Conservation (phyloP, 371 early-diverging fungal genomes). For the Rhizomucor miehei region DNA sequence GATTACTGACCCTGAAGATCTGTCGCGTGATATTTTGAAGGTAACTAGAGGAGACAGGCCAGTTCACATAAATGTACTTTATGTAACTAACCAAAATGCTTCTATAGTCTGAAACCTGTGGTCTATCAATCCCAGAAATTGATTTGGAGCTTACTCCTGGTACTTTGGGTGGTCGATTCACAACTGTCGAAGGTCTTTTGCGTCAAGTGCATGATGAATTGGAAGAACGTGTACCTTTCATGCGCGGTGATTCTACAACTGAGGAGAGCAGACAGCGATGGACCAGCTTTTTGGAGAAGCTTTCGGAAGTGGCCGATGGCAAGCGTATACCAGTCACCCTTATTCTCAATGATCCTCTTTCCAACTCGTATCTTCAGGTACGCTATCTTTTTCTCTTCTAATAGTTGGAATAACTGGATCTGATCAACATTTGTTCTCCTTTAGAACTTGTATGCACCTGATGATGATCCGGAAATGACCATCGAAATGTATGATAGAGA, state of each 20-base stretch:
- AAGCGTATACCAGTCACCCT: slow-evolving; percentile 65
- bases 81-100: background rate
- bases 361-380: slow-evolving; percentile 76
- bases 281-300: slow-evolving; percentile 61
- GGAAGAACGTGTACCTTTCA: slow-evolving; percentile 64
- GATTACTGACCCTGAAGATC: slow-evolving; percentile 81
- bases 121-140: slow-evolving; percentile 87
- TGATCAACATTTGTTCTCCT: background rate
- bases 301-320: slow-evolving; percentile 64
- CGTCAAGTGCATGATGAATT: slow-evolving; percentile 88
- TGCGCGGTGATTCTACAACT: slow-evolving; percentile 72
- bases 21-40: slow-evolving; percentile 92
- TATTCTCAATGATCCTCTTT: slow-evolving; percentile 89
- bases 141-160: slow-evolving; percentile 82
- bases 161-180: slow-evolving; percentile 95
- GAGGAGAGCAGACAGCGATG: slow-evolving; percentile 57
- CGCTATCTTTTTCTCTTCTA: background rate
- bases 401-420: background rate
- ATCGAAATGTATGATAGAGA: slow-evolving; percentile 86
- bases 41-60: slow-evolving; percentile 15
- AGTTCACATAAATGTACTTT: background rate
- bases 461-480: slow-evolving; percentile 87
- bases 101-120: slow-evolving; percentile 83
- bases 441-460: slow-evolving; percentile 89
- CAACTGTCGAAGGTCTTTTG: slow-evolving; percentile 93